Base-by-base conservation (phyloP, 352 stramenopile species). In the Phytophthora macrochlamydospora region DNA sequence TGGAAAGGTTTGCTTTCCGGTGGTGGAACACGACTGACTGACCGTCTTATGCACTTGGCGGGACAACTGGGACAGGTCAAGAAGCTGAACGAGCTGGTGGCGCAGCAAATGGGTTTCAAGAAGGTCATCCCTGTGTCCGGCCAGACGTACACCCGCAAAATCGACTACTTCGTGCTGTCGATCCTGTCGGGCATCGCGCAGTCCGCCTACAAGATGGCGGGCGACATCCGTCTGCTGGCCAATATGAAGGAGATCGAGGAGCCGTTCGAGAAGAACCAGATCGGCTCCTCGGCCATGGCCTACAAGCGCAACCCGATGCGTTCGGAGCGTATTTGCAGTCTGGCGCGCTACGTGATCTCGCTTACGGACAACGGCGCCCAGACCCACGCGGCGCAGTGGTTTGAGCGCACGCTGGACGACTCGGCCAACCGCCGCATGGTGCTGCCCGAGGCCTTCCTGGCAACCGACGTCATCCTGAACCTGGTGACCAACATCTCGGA, bases 221-320 rank as follows among this genome's bases (percentile, higher is more conserved):
- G 96, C 40, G 98, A 99, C 81, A 99, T 99, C 60, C 96, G 98
- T 70, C 87, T 99, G 13, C 87, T 99, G 33, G 97, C 97, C 28
- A 99, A 99, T 81, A 95, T 99, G 77, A 99, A 99, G 83, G 97
- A 99, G 78, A 98, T 99, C 29, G 97, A 99, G 59, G 92, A 97
- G 71, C 90, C 90, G 40, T 97, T 97, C 59, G 91, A 94, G 73
- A 97, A 96, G 82, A 96, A 96, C 78, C 88, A 96, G 76, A 99
- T 99, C 67, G 98, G 98, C 8, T 99, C 93, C 33, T 98, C 92
- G 38, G 98, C 98, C 50, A 99, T 99, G 98, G 97, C 98, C 0
- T 99, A 99, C 93, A 99, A 99, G 85, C 94, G 98, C 62, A 99
- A 99, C 85, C 98, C 97, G 50, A 99, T 99, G 98, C 92, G 98